These are phyloP conservation scores for Rhizopus stolonifer DNA, from an alignment of 371 early-diverging fungal genomes.

Conservation along the genomic window DNA sequence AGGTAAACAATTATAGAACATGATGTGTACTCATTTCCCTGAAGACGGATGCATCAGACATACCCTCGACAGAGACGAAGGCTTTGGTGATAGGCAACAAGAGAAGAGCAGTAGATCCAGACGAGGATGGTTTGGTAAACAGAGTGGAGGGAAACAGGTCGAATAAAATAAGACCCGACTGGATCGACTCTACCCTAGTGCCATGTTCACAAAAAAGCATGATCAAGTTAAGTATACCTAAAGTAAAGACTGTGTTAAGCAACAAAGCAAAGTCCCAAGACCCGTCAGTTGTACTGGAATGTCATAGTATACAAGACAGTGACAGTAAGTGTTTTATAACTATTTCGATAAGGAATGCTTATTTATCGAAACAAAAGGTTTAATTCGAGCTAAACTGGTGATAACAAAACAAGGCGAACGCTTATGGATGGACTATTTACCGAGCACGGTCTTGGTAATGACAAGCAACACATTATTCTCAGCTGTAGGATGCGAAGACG, in stretches of 20 bases:
- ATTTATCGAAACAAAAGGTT: not conserved
- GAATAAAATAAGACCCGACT: constrained; percentile 25
- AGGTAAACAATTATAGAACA: not conserved
- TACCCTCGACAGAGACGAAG: constrained; percentile 42
- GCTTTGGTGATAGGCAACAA: constrained; percentile 50
- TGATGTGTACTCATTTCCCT: not conserved
- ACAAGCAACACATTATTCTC: constrained; percentile 60
- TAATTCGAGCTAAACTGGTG: constrained; percentile 46
- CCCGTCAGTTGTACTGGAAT: constrained; percentile 44
- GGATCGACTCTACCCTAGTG: constrained; percentile 42
- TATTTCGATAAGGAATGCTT: not conserved
- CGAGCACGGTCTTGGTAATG: constrained; percentile 57
- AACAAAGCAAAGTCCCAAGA: constrained; percentile 28
- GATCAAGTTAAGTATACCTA: constrained; percentile 55
- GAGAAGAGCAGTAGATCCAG: constrained; percentile 30
- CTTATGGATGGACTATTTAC: constrained; percentile 66
- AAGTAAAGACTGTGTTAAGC: constrained; percentile 46
- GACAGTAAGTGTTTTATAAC: constrained; percentile 11
- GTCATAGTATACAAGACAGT: constrained; percentile 44
- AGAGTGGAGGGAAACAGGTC: constrained; percentile 13
- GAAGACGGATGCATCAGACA: not conserved
- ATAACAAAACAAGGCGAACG: constrained; percentile 43
- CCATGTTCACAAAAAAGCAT: constrained; percentile 51
- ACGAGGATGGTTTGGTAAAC: constrained; percentile 13
- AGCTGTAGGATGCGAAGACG: constrained; percentile 70